Percentiles rank a stretch among this genome's conserved stretches.
Conservation (phyloP, 2,329 filamentous ascomycete genomes). For the Fusarium algeriense region DNA sequence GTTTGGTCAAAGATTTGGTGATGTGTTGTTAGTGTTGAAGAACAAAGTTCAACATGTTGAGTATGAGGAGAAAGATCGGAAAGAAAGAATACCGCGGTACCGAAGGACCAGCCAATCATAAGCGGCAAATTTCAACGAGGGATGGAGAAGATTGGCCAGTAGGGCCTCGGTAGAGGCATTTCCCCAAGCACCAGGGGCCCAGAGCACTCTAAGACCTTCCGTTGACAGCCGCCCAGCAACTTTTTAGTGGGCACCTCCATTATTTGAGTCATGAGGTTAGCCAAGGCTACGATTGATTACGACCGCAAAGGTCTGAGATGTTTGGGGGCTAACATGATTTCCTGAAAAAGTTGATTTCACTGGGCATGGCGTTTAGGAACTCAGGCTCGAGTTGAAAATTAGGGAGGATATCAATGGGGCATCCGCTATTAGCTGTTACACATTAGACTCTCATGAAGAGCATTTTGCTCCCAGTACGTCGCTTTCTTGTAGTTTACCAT, state of each 20-base stretch:
- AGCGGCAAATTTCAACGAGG: slow-evolving; percentile 41
- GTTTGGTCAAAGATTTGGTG: slow-evolving; percentile 14
- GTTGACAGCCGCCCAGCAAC: slow-evolving; percentile 35
- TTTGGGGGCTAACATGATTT: background rate
- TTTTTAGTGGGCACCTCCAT: slow-evolving; percentile 29
- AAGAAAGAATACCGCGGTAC: slow-evolving; percentile 45
- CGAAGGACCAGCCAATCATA: slow-evolving; percentile 47
- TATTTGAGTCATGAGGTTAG: slow-evolving; percentile 9
- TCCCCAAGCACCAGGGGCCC: slow-evolving; percentile 11
- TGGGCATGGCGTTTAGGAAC: slow-evolving; percentile 33
- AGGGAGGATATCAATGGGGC: background rate
- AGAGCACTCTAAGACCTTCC: slow-evolving; percentile 37
- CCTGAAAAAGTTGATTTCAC: slow-evolving; percentile 18
- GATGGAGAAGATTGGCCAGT: slow-evolving; percentile 33
- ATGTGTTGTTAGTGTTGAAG: slow-evolving; percentile 5
- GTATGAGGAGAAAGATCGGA: slow-evolving; percentile 43
- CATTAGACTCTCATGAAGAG: slow-evolving; percentile 1
- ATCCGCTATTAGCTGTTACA: background rate
- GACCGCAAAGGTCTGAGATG: slow-evolving; percentile 4
- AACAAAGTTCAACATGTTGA: slow-evolving; percentile 12
- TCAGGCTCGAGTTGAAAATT: background rate
- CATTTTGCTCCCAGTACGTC: background rate
- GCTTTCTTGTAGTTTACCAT: background rate
- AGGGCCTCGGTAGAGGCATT: slow-evolving; percentile 46
- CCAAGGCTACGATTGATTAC: slow-evolving; percentile 19